phyloP scores from a whole-genome alignment of 2,329 filamentous ascomycete genomes.

The Sordariomycetes sp. region DNA sequence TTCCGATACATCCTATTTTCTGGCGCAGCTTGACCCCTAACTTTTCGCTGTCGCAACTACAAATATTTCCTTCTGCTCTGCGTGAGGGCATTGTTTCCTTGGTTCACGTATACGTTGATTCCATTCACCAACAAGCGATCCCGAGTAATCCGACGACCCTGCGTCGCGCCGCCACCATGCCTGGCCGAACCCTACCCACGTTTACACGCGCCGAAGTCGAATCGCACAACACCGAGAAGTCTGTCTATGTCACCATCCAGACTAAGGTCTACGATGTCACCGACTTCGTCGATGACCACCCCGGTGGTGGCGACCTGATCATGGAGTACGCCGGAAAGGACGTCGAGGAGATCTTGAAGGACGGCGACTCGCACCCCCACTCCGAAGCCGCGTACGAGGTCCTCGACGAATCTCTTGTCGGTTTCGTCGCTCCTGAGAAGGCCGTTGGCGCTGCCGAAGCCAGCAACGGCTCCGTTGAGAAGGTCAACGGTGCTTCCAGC shows the following conservation, averaged over 20 bases:
- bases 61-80: neutral
- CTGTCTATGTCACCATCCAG: conserved; percentile 88
- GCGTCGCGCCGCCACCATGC: conserved; percentile 43
- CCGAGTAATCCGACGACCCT: conserved; percentile 1
- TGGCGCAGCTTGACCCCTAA: too few relatives aligned
- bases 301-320: conserved; percentile 80
- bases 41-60: too few relatives aligned
- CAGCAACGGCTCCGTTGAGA: conserved; percentile 12
- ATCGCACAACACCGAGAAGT: conserved; percentile 68
- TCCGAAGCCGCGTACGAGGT: conserved; percentile 94
- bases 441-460: conserved; percentile 21
- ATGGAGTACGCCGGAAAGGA: conserved; percentile 88
- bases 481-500: conserved; percentile 19
- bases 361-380: conserved; percentile 74
- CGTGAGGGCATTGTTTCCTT: neutral
- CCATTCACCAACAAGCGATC: too few relatives aligned
- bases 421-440: conserved; percentile 61
- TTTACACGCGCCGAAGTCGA: conserved; percentile 75
- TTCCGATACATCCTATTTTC: too few relatives aligned
- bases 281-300: conserved; percentile 81
- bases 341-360: conserved; percentile 71
- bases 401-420: conserved; percentile 76
- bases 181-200: conserved; percentile 71
- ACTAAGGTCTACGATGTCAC: conserved; percentile 93
- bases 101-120: too few relatives aligned